Base-by-base conservation (phyloP, 495 filamentous ascomycete species). In the Eremomyces bilateralis region DNA sequence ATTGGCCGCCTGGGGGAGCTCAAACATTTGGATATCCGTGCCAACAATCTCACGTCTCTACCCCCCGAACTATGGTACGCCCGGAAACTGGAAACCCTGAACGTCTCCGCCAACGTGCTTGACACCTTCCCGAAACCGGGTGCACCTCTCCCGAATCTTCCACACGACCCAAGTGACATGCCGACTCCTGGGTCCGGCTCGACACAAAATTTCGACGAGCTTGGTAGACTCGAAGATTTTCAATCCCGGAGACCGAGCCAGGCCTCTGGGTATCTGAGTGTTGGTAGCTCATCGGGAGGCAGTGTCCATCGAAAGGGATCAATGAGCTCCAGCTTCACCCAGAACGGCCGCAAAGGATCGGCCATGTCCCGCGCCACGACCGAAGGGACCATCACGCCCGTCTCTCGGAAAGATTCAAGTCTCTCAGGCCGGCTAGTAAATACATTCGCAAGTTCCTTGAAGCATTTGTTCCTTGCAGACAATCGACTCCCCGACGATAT, bases 41-140 rank as follows among this genome's bases (percentile, higher is more conserved):
- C 84, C 43, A 95, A 94, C 55, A 95, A 92, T 47, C 60, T 99
- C 29, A 73, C 75, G 43, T 72, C 69, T 34, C 61, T 99, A 21
- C 88, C 88, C 4, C 69, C 79, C 44, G 88, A 99, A 44, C 62
- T 95, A 10, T 99, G 88, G 88, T 79, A 77, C 61, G 80, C 83
- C 30, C 67, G 69, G 39, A 82, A 74, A 45, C 56, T 99, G 36
- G 82, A 93, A 49, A 81, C 77, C 0, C 64, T 99, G 31, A 99
- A 99, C 53, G 73, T 91, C 13, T 94, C 84, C 1, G 90, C 88
- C 4, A 99, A 99, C 44, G 67, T 94, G 6, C 57, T 99, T 2
- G 73, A 81, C 15, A 69, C 62, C 34, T 95, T 99, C 46, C 88
- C 88, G 0, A 94, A 91, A 42, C 79, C 52, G 1, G 47, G 46